Percentiles rank a stretch among this genome's conserved stretches.
These are phyloP conservation scores for Aegilops bicornis DNA, from an alignment of 176 grass and related monocot genomes.

Conservation along the genomic window DNA sequence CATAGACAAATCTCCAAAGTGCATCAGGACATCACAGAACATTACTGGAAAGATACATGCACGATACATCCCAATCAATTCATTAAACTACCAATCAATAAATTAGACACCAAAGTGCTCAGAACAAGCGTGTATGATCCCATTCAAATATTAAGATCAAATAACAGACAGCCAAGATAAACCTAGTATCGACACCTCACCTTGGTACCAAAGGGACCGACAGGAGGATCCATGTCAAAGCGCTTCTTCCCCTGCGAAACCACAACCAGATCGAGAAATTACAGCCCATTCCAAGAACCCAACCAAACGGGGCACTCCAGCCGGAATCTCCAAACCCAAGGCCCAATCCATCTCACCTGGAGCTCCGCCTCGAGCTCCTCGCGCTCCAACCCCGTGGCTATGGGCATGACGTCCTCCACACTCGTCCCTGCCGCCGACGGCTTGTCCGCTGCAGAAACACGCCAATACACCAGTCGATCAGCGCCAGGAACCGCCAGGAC, in stretches of 20 bases:
- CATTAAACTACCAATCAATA: background rate
- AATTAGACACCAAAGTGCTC: background rate
- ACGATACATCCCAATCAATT: background rate
- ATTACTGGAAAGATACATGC: background rate
- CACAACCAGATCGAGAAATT: constrained; percentile 40
- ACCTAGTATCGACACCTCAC: constrained; percentile 35
- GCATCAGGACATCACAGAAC: background rate
- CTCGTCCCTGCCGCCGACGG: constrained; percentile 42
- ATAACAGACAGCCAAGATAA: background rate
- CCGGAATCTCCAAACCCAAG: constrained; percentile 1
- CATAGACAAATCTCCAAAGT: background rate
- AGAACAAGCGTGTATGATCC: background rate
- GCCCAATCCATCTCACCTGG: constrained; percentile 34
- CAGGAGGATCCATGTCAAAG: constrained; percentile 79
- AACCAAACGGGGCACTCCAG: constrained; percentile 7
- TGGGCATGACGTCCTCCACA: constrained; percentile 82
- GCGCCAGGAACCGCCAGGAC: background rate
- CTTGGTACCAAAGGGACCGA: constrained; percentile 90
- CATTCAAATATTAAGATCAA: background rate
- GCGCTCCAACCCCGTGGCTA: constrained; percentile 77
- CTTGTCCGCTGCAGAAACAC: constrained; percentile 50
- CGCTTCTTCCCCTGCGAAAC: constrained; percentile 78
- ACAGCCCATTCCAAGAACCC: constrained; percentile 7
- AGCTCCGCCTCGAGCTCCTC: constrained; percentile 82
- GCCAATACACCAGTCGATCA: constrained; percentile 27